Percentiles rank a stretch among this genome's conserved stretches.
Conservation (phyloP, 1,139 yeast species). For the Hemisphaericaspora xylofermentans region DNA sequence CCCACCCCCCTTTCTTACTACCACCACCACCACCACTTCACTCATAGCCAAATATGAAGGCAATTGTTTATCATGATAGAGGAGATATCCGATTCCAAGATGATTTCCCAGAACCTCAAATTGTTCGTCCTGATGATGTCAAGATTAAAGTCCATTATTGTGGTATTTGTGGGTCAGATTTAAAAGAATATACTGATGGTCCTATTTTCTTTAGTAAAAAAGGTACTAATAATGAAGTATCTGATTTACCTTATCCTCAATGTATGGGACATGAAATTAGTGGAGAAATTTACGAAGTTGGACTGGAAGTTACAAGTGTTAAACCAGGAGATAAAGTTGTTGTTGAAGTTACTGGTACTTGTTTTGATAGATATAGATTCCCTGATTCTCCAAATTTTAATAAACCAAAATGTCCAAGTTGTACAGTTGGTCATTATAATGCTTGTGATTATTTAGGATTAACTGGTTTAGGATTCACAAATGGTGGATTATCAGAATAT, state of each 20-base stretch:
- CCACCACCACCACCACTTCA: not conserved
- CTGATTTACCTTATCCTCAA: conserved; percentile 20
- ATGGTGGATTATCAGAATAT: conserved; percentile 48
- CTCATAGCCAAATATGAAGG: conserved; percentile 40
- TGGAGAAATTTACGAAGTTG: conserved; percentile 38
- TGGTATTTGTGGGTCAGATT: conserved; percentile 61
- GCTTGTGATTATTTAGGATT: conserved; percentile 46
- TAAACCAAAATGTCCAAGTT: conserved; percentile 37
- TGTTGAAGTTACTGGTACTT: conserved; percentile 54
- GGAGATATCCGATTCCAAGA: conserved; percentile 46
- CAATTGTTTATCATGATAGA: conserved; percentile 51
- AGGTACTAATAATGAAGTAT: conserved; percentile 20
- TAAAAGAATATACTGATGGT: conserved; percentile 53
- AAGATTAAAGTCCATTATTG: conserved; percentile 51
- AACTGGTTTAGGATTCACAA: conserved; percentile 43
- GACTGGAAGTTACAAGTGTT: conserved; percentile 22
- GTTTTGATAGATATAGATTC: conserved; percentile 36
- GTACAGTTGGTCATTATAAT: conserved; percentile 44
- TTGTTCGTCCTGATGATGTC: conserved; percentile 46
- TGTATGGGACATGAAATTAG: conserved; percentile 57
- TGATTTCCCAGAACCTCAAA: conserved; percentile 43
- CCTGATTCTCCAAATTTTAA: conserved; percentile 28
- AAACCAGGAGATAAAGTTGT: conserved; percentile 45
- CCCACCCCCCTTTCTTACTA: not conserved
- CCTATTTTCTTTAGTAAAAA: conserved; percentile 45